These are phyloP conservation scores for Diplocarpon mali DNA, from an alignment of 2,329 filamentous ascomycete genomes.

Conservation along the genomic window DNA sequence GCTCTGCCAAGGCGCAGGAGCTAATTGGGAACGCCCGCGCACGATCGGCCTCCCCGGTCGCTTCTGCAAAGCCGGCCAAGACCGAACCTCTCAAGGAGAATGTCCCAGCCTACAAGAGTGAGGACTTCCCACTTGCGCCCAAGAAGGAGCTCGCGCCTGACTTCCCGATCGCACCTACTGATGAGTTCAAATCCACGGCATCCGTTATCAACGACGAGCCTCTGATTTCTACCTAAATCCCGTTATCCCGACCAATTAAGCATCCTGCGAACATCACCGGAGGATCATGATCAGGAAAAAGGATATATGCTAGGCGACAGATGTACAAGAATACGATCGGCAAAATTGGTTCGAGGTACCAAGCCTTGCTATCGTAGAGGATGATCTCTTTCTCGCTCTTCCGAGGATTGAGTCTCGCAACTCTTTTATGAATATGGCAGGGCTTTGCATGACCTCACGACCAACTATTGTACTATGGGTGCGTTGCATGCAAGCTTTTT, in stretches of 20 bases:
- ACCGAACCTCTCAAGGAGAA: slow-evolving; percentile 17
- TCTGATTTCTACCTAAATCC: slow-evolving; percentile 20
- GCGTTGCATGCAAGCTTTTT: slow-evolving; percentile 11
- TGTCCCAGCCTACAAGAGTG: slow-evolving; percentile 16
- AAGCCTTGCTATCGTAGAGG: slow-evolving; percentile 8
- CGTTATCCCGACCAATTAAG: not conserved
- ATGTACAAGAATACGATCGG: slow-evolving; percentile 7
- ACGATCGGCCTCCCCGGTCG: slow-evolving; percentile 22
- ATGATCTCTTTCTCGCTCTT: not conserved
- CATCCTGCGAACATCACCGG: not conserved
- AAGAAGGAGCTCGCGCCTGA: slow-evolving; percentile 26
- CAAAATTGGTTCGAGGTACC: slow-evolving; percentile 14
- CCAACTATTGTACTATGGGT: slow-evolving; percentile 17
- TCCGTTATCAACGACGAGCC: slow-evolving; percentile 17
- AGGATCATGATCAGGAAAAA: slow-evolving; percentile 4
- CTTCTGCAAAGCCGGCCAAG: slow-evolving; percentile 16
- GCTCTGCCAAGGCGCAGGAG: slow-evolving; percentile 56
- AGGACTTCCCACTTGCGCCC: slow-evolving; percentile 25
- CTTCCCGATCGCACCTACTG: slow-evolving; percentile 25
- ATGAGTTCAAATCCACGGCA: slow-evolving; percentile 22
- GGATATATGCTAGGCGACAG: slow-evolving; percentile 1
- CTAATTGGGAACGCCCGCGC: slow-evolving; percentile 39
- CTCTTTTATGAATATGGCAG: slow-evolving; percentile 11
- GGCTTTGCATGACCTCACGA: slow-evolving; percentile 19
- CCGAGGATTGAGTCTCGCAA: not conserved